A percentile compares a stretch with the other conserved stretches of the same genome.
Evolutionary conservation across 768 basidiomycete genomes (phyloP).

Genomic region (Trametes elegans): DNA sequence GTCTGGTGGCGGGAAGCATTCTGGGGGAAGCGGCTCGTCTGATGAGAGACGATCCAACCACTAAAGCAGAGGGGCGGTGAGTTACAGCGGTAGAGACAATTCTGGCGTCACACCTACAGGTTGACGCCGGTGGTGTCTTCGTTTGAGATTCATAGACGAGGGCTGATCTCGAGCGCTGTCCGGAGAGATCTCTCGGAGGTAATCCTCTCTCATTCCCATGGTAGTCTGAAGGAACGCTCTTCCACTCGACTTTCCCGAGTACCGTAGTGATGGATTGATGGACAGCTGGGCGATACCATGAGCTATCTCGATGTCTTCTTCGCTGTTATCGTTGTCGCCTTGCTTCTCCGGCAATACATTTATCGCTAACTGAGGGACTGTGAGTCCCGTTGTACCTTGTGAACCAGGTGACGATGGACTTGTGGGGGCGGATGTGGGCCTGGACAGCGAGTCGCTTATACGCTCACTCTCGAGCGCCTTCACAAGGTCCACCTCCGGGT

Average conservation of each 20-base stretch:
- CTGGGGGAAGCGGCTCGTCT: constrained; percentile 25
- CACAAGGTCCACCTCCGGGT: neutral
- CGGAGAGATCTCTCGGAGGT: constrained; percentile 21
- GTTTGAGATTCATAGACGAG: neutral
- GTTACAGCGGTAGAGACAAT: too few species aligned
- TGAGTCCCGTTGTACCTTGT: neutral
- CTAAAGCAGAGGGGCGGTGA: neutral
- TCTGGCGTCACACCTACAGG: constrained; percentile 1
- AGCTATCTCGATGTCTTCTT: constrained; percentile 28
- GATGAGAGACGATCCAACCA: neutral
- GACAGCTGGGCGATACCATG: constrained; percentile 27
- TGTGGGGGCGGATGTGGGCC: neutral
- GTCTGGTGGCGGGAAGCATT: constrained; percentile 48
- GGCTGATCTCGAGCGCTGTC: neutral
- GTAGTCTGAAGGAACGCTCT: constrained; percentile 39
- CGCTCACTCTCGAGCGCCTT: neutral
- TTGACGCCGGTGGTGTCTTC: neutral
- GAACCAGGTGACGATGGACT: neutral
- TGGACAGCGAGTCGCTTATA: neutral
- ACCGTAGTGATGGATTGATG: constrained; percentile 29
- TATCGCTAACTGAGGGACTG: neutral
- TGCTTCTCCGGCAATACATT: neutral
- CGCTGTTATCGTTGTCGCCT: constrained; percentile 28
- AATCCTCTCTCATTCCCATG: constrained; percentile 37
- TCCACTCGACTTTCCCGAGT: constrained; percentile 44